Evolutionary conservation across 2,329 filamentous ascomycete species (phyloP), one percentile per base, ranked within the genome.

Genomic region (Trematosphaeria pertusa): DNA sequence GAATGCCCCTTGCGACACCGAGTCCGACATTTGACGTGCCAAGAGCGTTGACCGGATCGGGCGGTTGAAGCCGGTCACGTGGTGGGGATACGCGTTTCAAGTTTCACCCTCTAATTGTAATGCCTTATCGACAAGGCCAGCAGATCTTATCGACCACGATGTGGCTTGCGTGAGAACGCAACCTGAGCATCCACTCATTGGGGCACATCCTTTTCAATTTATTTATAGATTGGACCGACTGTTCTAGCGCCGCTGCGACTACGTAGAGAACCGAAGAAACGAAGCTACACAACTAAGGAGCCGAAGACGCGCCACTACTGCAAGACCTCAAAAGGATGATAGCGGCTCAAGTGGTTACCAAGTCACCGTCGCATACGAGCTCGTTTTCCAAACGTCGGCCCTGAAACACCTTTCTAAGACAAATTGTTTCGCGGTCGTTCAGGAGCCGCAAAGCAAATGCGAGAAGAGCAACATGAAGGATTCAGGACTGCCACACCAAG

Each of bases 41-140:
- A 34, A 34, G 40, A 8, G 32, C 8, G 24, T 12, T 28, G 7
- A 14, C 39, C 19, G 38, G 10, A 22, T 38, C 26, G 26, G 39
- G 24, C 32, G n/a, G 12, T 28, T 12, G 8, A 12, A 28, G 24
- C n/a, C 19, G 24, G 14, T 41, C 50, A 56, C 50, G 45, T 48
- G 47, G 39, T 22, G 15, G 19, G 24, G 18, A 21, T 35, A 26
- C 17, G 18, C 28, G 53, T 54, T 56, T 56, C 54, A 50, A 34
- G 17, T 11, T 37, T 37, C 37, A 36, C 43, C 47, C 43, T 54
- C 30, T 12, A 50, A 51, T 46, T 44, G 41, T 39, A 45, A 54
- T 54, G 53, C 53, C 33, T 48, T 47, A 37, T 41, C 39, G 18
- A 41, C 40, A 37, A 51, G 40, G 48, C 43, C 5, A 26, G 14